Base-by-base conservation (phyloP, 495 filamentous ascomycete genomes). In the Aspergillus kassunensis region DNA sequence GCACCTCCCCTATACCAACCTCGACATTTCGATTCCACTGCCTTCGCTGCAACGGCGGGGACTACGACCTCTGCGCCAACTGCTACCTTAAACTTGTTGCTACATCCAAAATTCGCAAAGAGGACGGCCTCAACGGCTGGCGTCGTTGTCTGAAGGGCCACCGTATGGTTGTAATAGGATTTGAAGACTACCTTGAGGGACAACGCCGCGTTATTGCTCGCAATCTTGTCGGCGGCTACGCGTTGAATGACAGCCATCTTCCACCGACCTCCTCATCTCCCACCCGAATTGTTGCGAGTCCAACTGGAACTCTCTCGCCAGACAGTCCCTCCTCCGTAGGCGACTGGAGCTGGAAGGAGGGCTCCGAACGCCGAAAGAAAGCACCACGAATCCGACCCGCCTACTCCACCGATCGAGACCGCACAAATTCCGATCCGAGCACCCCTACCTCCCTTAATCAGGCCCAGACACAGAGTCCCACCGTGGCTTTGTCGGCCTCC, bases 51-150 rank as follows among this genome's bases (percentile, higher is more conserved):
- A 84, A 83, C 50, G 65, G 73, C 8, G 89, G 86, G n/a, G 85
- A 91, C 61, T 91, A 90, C 70, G 88, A 96, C 57, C 77, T 95
- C 53, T 96, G 91, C 70, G 70, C 72, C 6, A 68, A 79, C 15
- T 96, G 91, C 70, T 96, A 95, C 68, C 64, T 73, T 30, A 75
- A 73, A 29, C 75, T 91, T 12, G 77, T 87, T 4, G 64, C 72
- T 8, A 75, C 69, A 0, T 77, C 80, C 24, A 80, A 76, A 31
- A 82, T 96, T 53, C 80, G 77, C 55, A 68, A 73, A 12, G 88
- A 91, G 53, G 88, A 95, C 55, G 90, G 90, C 0, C 74, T 79
- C 45, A 72, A 68, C 21, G 91, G 91, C 4, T 96, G 91, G 90
- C 78, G 90, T 9, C 78, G 88, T 20, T 96, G 91, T 60, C 72